These are phyloP conservation scores for Rhodamnia rubescens DNA, from an alignment of 345 rosid genomes.

Conservation along the genomic window DNA sequence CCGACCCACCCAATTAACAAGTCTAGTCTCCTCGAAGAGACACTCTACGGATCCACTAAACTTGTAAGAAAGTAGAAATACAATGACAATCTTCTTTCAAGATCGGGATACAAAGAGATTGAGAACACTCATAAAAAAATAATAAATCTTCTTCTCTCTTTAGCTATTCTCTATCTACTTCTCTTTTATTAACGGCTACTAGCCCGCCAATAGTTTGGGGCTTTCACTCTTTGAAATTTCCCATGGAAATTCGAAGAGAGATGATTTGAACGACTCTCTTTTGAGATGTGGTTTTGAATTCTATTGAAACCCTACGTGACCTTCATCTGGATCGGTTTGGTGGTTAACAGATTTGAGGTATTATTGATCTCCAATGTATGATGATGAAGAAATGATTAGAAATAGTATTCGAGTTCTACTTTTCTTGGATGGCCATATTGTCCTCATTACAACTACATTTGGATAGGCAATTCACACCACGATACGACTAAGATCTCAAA, in stretches of 20 bases:
- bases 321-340: not conserved
- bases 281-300: not conserved
- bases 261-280: not conserved
- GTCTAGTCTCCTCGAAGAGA: too few species aligned
- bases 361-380: not conserved
- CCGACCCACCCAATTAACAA: too few species aligned
- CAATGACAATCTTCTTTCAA: too few species aligned
- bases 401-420: not conserved
- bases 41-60: too few species aligned
- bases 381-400: not conserved
- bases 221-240: not conserved
- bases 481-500: not conserved
- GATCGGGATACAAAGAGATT: too few species aligned
- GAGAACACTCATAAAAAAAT: too few species aligned
- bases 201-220: not conserved
- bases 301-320: not conserved
- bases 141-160: too few species aligned
- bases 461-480: not conserved
- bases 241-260: not conserved
- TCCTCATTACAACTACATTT: not conserved
- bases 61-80: too few species aligned
- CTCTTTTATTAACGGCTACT: too few species aligned
- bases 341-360: not conserved
- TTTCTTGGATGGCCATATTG: not conserved
- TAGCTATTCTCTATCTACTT: too few species aligned